These are phyloP conservation scores for Crithidia expoeki DNA, from an alignment of 208 protist species.

Conservation along the genomic window DNA sequence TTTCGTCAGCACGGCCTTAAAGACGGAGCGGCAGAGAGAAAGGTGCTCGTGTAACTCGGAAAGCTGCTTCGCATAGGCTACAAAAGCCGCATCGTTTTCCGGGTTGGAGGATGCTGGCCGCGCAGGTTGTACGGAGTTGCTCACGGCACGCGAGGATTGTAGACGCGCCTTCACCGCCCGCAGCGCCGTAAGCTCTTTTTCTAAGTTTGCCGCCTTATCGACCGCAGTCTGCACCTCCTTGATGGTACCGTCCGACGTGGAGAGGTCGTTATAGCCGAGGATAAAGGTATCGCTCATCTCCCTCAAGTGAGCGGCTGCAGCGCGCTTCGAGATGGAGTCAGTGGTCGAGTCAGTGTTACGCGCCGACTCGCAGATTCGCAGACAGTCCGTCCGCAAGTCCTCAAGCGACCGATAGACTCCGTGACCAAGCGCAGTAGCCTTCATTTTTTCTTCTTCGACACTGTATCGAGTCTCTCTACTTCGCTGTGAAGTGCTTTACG, in stretches of 20 bases:
- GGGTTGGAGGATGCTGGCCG: neutral
- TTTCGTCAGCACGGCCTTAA: conserved; percentile 50
- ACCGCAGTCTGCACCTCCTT: conserved; percentile 24
- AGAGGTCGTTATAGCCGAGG: conserved; percentile 20
- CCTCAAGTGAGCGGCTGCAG: conserved; percentile 10
- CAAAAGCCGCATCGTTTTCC: conserved; percentile 25
- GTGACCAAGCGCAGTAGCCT: conserved; percentile 7
- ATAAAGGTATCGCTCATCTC: conserved; percentile 22
- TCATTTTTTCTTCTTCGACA: conserved; percentile 28
- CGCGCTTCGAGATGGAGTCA: neutral
- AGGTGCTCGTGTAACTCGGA: conserved; percentile 63
- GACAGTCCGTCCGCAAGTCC: conserved; percentile 8
- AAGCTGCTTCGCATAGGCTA: conserved; percentile 44
- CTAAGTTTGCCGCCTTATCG: conserved; percentile 6
- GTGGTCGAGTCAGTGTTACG: neutral
- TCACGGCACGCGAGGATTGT: conserved; percentile 24
- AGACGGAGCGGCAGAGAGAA: conserved; percentile 42
- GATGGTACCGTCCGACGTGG: conserved; percentile 11
- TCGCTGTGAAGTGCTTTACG: too few relatives aligned
- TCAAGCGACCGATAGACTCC: conserved; percentile 16
- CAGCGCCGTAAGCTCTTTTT: conserved; percentile 28
- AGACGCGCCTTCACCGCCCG: conserved; percentile 40
- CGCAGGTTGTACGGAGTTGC: neutral
- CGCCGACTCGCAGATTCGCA: neutral
- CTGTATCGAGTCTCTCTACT: too few relatives aligned